A percentile compares a stretch with the other conserved stretches of the same genome.
These are phyloP conservation scores for Cutaneotrichosporon spelunceum DNA, from an alignment of 1,284 basidiomycete species.

Conservation along the genomic window DNA sequence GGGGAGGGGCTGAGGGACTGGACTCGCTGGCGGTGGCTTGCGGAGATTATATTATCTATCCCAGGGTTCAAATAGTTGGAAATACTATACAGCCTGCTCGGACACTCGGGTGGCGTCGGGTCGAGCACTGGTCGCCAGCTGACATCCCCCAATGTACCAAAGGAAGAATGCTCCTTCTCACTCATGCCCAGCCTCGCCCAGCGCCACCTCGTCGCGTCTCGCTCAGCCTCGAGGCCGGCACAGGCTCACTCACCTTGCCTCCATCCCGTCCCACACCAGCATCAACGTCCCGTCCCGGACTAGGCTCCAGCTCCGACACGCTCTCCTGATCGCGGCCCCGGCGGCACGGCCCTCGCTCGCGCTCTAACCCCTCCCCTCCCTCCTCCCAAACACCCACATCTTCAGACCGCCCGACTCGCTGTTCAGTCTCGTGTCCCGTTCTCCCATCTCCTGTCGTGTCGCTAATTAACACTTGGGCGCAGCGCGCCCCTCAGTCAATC, in stretches of 20 bases:
- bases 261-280: not conserved
- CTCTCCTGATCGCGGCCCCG: not conserved
- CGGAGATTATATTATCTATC: too few species aligned
- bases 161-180: not conserved
- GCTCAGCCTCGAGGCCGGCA: not conserved
- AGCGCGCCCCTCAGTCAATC: not conserved
- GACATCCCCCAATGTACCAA: not conserved
- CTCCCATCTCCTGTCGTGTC: not conserved
- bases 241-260: not conserved
- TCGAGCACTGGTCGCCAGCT: not conserved
- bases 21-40: too few species aligned
- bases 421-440: not conserved
- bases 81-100: not conserved
- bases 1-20: too few species aligned
- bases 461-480: not conserved
- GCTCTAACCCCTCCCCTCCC: too few species aligned
- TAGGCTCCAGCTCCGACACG: not conserved
- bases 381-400: too few species aligned
- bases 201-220: not conserved
- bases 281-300: not conserved
- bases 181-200: not conserved
- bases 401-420: not conserved
- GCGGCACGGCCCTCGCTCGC: not conserved
- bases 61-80: too few species aligned
- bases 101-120: slow-evolving; percentile 4